Conservation (phyloP, 2,329 filamentous ascomycete genomes). For the Fusarium pseudograminearum region DNA sequence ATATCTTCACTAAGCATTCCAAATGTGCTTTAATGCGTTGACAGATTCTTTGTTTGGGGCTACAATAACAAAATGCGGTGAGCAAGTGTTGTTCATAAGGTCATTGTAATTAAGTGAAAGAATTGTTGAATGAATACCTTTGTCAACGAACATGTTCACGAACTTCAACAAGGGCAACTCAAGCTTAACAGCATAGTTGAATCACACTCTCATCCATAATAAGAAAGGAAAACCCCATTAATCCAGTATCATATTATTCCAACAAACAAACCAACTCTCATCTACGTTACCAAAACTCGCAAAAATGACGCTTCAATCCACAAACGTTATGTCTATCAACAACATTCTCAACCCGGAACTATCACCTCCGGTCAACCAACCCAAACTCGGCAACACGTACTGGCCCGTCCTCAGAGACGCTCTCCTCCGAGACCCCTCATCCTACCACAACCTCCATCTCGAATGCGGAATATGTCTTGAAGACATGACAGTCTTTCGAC, state of each 20-base stretch:
- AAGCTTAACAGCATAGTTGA: background rate
- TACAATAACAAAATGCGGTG: background rate
- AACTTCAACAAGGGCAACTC: background rate
- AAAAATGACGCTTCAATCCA: background rate
- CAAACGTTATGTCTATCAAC: constrained; percentile 1
- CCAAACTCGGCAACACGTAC: background rate
- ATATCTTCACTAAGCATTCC: background rate
- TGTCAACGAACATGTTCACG: background rate
- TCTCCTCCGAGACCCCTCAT: constrained; percentile 4
- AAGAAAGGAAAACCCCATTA: background rate
- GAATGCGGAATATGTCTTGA: constrained; percentile 28
- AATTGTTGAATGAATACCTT: background rate
- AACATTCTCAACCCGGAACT: constrained; percentile 13
- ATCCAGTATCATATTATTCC: background rate
- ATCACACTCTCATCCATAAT: background rate
- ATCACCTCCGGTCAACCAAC: fast-evolving
- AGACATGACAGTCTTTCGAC: constrained; percentile 24
- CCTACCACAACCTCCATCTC: constrained; percentile 7
- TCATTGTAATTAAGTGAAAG: background rate
- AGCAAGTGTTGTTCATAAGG: too few species aligned
- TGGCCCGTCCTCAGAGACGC: constrained; percentile 28
- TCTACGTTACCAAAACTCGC: background rate
- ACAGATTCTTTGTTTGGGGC: background rate
- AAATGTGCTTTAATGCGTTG: background rate
- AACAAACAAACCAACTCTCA: background rate